These are phyloP conservation scores for Cercophora newfieldiana DNA, from an alignment of 495 filamentous ascomycete species.

Conservation along the genomic window DNA sequence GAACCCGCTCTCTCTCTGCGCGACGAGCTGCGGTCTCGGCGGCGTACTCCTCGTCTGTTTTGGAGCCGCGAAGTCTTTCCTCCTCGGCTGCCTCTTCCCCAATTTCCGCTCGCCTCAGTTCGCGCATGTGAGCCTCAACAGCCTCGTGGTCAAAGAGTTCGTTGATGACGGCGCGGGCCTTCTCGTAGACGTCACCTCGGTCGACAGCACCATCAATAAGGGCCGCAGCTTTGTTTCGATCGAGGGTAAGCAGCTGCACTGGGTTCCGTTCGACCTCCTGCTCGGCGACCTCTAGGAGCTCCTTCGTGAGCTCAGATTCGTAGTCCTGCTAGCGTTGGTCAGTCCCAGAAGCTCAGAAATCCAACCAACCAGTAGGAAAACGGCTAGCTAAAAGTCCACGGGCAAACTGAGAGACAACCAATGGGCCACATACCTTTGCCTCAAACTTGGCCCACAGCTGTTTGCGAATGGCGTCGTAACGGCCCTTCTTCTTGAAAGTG, in stretches of 20 bases:
- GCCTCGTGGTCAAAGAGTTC: constrained; percentile 64
- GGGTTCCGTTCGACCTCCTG: constrained; percentile 81
- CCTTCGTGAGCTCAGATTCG: constrained; percentile 64
- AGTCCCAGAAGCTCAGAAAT: neutral
- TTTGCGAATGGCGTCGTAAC: constrained; percentile 82
- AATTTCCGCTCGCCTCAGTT: constrained; percentile 69
- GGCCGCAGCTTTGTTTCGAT: constrained; percentile 75
- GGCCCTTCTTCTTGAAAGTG: constrained; percentile 88
- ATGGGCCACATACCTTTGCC: constrained; percentile 59
- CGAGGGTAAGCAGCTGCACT: constrained; percentile 66
- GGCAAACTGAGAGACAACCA: neutral
- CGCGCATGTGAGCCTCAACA: constrained; percentile 67
- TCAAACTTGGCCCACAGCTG: constrained; percentile 78
- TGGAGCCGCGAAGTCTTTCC: constrained; percentile 69
- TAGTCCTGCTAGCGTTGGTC: constrained; percentile 54
- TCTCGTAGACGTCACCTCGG: constrained; percentile 76
- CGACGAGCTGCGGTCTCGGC: constrained; percentile 66
- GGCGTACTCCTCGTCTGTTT: constrained; percentile 81
- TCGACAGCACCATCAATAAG: constrained; percentile 87
- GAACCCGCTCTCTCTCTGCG: constrained; percentile 62
- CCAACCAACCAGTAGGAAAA: constrained; percentile 6
- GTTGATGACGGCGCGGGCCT: constrained; percentile 66
- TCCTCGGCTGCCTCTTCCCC: constrained; percentile 69
- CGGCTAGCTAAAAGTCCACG: neutral
- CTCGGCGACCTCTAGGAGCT: constrained; percentile 71